Evolutionary conservation across 2,329 filamentous ascomycete genomes (phyloP), one percentile per base, ranked within the genome.

Genomic region (Zymoseptoria crescenta): DNA sequence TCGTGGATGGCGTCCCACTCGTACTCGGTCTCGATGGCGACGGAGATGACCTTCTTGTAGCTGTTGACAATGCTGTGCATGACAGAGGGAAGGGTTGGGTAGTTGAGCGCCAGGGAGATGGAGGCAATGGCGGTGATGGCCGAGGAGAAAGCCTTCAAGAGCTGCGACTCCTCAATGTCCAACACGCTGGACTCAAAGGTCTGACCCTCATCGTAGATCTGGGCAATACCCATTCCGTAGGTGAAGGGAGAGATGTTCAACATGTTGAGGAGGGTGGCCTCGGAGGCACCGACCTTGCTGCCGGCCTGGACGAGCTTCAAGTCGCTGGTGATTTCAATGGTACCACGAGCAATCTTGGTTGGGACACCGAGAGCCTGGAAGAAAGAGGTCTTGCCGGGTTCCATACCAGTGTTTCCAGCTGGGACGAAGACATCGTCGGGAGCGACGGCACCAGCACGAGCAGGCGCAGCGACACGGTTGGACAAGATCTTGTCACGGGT

Each of bases 321-420:
- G 77, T 99, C 94, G 73, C 87, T 83, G 67, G 92, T 96, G 77
- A 99, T 99, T 90, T 99, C 94, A 82, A 99, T 99, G 82, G 94
- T 99, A 95, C 94, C 95, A 96, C 94, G 94, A 77, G 94, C 94
- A 82, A 99, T 99, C 91, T 99, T 99, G 86, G 94, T 99, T 77
- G 94, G 94, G 77, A 99, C 91, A 91, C 93, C 93, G 81, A 99
- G 94, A 74, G 94, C 94, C 88, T 99, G 94, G 92, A 99, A 99
- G 91, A 99, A 99, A 77, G 94, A 97, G 75, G 94, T 99, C 89
- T 99, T 99, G 80, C 95, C 95, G 77, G 94, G 95, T 81, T 99
- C 94, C 94, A 99, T 99, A 83, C 94, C 94, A 74, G 94, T 99
- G 89, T 99, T 99, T 81, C 94, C 94, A 72, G 92, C 94, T 69